Conservation (phyloP, 768 basidiomycete genomes). For the Tricholoma terreum region DNA sequence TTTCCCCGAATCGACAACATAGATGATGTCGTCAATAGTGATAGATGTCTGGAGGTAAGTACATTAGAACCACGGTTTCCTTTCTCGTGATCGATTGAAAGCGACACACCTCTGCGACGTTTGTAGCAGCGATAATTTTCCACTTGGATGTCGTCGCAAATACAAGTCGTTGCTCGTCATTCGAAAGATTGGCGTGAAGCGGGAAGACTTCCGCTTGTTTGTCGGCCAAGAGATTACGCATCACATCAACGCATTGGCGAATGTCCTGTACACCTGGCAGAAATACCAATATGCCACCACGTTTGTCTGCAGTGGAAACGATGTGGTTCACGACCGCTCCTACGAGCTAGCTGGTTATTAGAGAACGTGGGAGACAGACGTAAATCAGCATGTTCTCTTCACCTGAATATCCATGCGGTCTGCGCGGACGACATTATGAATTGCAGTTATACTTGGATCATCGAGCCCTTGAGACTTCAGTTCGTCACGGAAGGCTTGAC, state of each 20-base stretch:
- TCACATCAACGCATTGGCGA: slow-evolving; percentile 65
- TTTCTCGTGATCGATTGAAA: not conserved
- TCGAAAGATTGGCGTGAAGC: slow-evolving; percentile 86
- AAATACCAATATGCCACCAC: slow-evolving; percentile 81
- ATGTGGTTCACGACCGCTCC: slow-evolving; percentile 65
- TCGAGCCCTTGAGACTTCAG: slow-evolving; percentile 54
- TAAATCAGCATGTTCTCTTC: slow-evolving; percentile 2
- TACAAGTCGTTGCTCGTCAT: slow-evolving; percentile 76
- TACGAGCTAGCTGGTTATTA: slow-evolving; percentile 47
- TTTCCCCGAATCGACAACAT: slow-evolving; percentile 81
- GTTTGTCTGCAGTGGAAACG: slow-evolving; percentile 40
- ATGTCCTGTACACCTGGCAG: slow-evolving; percentile 91
- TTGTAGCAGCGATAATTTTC: slow-evolving; percentile 88
- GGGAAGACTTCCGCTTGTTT: slow-evolving; percentile 60
- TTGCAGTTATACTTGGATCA: slow-evolving; percentile 43
- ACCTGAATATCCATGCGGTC: slow-evolving; percentile 77
- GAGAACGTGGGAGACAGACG: not conserved
- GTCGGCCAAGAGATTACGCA: slow-evolving; percentile 35
- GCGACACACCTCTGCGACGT: slow-evolving; percentile 76
- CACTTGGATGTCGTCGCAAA: slow-evolving; percentile 63
- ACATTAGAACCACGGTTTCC: not conserved
- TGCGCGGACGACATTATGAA: slow-evolving; percentile 59
- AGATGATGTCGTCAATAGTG: slow-evolving; percentile 85
- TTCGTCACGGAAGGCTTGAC: slow-evolving; percentile 43
- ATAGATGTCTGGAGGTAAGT: slow-evolving; percentile 69